phyloP scores from a whole-genome alignment of 2,329 filamentous ascomycete genomes.

The Nakataea oryzae region DNA sequence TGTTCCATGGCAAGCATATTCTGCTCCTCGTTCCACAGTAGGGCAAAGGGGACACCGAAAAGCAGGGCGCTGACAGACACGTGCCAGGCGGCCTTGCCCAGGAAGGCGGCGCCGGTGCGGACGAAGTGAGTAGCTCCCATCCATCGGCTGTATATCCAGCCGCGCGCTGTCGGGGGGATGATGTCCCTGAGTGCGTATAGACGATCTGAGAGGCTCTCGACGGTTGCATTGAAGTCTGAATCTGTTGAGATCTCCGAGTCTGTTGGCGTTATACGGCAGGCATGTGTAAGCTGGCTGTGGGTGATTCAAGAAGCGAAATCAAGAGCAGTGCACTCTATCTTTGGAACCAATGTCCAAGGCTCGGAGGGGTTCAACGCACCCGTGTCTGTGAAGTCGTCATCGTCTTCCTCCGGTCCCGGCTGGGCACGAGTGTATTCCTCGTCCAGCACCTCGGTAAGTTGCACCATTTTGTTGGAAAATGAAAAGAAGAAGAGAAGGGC shows the following conservation, averaged over 20 bases:
- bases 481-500: background rate
- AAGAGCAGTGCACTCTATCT: conserved; percentile 13
- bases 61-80: conserved; percentile 82
- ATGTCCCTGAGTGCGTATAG: conserved; percentile 66
- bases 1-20: conserved; percentile 96
- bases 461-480: conserved; percentile 56
- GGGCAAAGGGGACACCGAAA: conserved; percentile 83
- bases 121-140: conserved; percentile 45
- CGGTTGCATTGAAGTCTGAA: conserved; percentile 52
- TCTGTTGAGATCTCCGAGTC: conserved; percentile 81
- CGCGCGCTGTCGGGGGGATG: conserved; percentile 60
- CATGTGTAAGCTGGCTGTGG: background rate
- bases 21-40: conserved; percentile 93
- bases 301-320: background rate
- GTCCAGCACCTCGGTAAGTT: conserved; percentile 92
- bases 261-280: conserved; percentile 19
- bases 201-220: conserved; percentile 56
- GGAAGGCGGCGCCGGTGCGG: conserved; percentile 53
- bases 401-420: conserved; percentile 64
- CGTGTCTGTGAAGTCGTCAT: conserved; percentile 89
- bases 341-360: background rate
- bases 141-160: conserved; percentile 52
- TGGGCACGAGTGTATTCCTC: conserved; percentile 78
- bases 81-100: conserved; percentile 84
- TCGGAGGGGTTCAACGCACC: conserved; percentile 41